Evolutionary conservation across 83 land plant genomes (phyloP).

Genomic region (Thuja plicata): DNA sequence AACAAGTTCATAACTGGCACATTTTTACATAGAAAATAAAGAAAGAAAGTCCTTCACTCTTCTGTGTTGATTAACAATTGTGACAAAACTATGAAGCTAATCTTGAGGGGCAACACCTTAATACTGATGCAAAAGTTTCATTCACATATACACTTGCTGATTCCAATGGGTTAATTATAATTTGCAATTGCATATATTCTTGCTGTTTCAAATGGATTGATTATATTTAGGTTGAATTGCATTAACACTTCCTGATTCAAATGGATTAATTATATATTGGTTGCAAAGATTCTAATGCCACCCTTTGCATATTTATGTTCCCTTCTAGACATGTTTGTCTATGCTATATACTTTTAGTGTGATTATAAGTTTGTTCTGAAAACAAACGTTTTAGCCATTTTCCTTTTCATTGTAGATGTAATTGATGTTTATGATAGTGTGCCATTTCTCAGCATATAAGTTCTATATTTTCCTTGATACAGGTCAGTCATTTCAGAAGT

Average conservation of each 20-base stretch:
- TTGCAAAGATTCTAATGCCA: neutral
- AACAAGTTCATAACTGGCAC: neutral
- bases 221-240: neutral
- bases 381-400: neutral
- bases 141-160: neutral
- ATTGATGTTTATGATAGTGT: neutral
- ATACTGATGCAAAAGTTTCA: neutral
- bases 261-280: neutral
- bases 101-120: neutral
- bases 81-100: neutral
- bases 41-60: neutral
- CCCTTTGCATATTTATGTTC: neutral
- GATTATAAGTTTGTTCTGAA: neutral
- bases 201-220: neutral
- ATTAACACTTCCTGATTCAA: neutral
- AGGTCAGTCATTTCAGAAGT: constrained; percentile 66
- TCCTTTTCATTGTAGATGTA: neutral
- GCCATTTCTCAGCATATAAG: neutral
- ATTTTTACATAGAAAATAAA: neutral
- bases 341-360: neutral
- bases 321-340: neutral
- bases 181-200: neutral
- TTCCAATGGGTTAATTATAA: neutral
- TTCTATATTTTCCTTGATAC: constrained; percentile 13
- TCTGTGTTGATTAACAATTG: neutral